Evolutionary conservation across 345 rosid genomes (phyloP), one percentile per base, ranked within the genome.

Genomic region (Microthlaspi erraticum): DNA sequence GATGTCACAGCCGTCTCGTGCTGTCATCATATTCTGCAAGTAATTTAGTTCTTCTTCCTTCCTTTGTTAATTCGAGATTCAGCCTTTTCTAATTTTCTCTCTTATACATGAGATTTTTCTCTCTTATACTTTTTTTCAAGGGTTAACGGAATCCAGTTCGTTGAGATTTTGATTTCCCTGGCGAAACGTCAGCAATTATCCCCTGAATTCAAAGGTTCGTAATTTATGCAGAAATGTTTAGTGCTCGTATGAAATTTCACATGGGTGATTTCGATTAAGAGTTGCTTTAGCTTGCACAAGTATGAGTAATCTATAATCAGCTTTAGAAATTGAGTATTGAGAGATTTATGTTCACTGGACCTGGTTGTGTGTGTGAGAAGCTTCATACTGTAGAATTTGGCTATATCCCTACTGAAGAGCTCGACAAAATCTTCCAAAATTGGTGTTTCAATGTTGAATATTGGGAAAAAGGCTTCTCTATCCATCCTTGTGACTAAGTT

Each of bases 21-120:
- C 92, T 33, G 53, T 91, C 5, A 20, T 91, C 67, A 80, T 91
- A 80, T 85, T 93, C 87, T 93, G 98, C 97, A 91, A 89, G 98
- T 91, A 82, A 65, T 19, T 32, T 63, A 23, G 0, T 59, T 16
- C 0, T 33, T 31, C 14, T 48, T 43, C 51, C 52, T 61, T 61
- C n/a, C 7, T 12, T 12, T 10, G 41, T 18, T 34, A 5, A 34
- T 37, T 42, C 2, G 14, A n/a, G 13, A 44, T 50, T 52, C 37
- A 19, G 0, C 6, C 8, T 7, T 53, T 9, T 12, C 37, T 26
- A 0, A 48, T 5, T 42, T 19, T 9, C 18, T 39, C 43, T 12
- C 17, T 12, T 36, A 17, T 29, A n/a, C 43, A 34, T 58, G 57
- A 32, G 16, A 8, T n/a, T 20, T 37, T 36, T 64, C 8, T 13